Evolutionary conservation across 164 flowering plant species (phyloP), one percentile per base, ranked within the genome.

Genomic region (Paratinospora sagittata): DNA sequence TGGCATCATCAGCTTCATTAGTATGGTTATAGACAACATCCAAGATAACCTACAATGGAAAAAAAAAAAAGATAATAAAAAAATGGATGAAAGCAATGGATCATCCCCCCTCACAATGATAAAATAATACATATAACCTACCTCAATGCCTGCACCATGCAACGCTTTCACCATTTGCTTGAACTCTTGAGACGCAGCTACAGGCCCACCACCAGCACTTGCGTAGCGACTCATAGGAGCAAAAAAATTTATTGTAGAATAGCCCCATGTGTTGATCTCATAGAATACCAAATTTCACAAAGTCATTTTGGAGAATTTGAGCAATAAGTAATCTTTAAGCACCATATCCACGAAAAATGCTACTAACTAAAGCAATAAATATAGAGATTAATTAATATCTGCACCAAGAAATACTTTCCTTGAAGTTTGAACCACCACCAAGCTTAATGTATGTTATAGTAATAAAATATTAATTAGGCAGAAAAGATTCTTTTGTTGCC

Each of bases 221-320:
- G 97, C 98, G 87, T 95, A 95, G 60, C 97, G 97, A 82, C 88
- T 92, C 98, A 95, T 95, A n/a, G 98, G 98, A 77, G 98, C 87
- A 85, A 95, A 95, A 81, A 95, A 95, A 75, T 95, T 95, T 73
- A 90, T 83, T 11, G 98, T 95, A 37, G 98, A 95, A 77, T 95
- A 95, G 14, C 97, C 98, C 98, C 98, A 95, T 36, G 98, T 92
- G 76, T 95, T 95, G 75, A 95, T 81, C 98, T 95, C 69, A n/a
- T 52, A 17, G n/a, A 30, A 49, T 14, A 47, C 17, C 16, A 47
- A 47, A 47, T 47, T 47, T 19, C 19, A 47, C 19, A 47, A 47
- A 47, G 19, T 47, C 55, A 47, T 13, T 47, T 47, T 47, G 34
- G 2, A 52, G 23, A 16, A 6, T 19, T 52, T 52, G 0, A 19